Base-by-base conservation (phyloP, 345 rosid species). In the Bretschneidera sinensis region DNA sequence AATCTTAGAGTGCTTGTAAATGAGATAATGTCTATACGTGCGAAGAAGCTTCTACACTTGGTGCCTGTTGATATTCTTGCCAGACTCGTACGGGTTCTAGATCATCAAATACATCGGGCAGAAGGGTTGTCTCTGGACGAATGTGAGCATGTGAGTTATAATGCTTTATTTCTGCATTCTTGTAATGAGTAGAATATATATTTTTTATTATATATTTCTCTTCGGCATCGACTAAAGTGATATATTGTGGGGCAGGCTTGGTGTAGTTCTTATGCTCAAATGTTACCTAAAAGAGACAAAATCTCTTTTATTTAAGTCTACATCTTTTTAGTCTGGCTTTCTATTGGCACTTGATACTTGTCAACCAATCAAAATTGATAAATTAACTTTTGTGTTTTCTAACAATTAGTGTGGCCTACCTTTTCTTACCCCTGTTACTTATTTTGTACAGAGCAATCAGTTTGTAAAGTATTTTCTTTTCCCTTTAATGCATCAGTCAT, bases 61-160 rank as follows among this genome's bases (percentile, higher is more conserved):
- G 91, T 91, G 66, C 90, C 96, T 59, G 87, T 79, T 56, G 96
- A 90, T 77, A 72, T 78, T 73, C 87, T 94, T 60, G 78, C 87
- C 53, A 85, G 84, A 70, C 67, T 86, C 56, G 73, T 94, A 61
- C 79, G 64, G 71, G 79, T 86, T 66, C 81, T 94, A 28, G 99
- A 94, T 79, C 88, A 83, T 76, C 99, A 94, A 74, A 94, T 94
- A 73, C 99, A 94, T 79, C 86, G 89, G 63, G 99, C 97, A 59
- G 97, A 91, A 76, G 99, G 99, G 61, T 78, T 91, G 63, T 85
- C 96, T 13, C 51, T 91, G 35, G 76, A 73, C 70, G 85, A 79
- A 57, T 85, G 59, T 67, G 92, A 90, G 43, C 81, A 79, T 71
- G 99, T 94, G 74, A 83, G 85, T 82, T 64, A 54, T 8, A 58